Percentiles rank a stretch among this genome's conserved stretches.
Conservation (phyloP, 441 rosid genomes). For the Gossypium trilobum region DNA sequence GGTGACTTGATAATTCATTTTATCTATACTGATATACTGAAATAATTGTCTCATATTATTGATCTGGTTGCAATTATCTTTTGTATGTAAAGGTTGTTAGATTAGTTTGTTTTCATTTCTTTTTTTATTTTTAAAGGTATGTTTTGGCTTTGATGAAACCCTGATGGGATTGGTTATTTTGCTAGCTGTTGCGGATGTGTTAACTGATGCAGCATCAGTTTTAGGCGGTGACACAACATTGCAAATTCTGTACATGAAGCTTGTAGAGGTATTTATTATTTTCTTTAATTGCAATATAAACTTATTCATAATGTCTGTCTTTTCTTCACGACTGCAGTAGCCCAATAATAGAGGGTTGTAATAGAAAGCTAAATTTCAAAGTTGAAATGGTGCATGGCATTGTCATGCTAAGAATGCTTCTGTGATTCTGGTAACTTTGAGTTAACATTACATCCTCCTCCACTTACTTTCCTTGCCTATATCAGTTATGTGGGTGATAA, state of each 20-base stretch:
- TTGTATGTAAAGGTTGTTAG: constrained; percentile 16
- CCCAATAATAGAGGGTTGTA: not conserved
- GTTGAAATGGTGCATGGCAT: not conserved
- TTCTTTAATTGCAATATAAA: constrained; percentile 5
- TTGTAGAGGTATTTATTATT: constrained; percentile 61
- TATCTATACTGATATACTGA: not conserved
- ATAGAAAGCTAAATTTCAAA: not conserved
- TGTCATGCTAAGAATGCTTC: not conserved
- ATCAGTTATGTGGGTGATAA: not conserved
- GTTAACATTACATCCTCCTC: not conserved
- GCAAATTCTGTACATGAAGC: constrained; percentile 78
- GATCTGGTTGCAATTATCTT: constrained; percentile 17
- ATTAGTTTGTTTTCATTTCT: constrained; percentile 12
- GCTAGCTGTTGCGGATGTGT: constrained; percentile 94
- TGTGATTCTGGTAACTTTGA: not conserved
- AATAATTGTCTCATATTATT: not conserved
- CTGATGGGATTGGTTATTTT: constrained; percentile 38
- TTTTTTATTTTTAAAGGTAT: not conserved
- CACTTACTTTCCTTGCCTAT: not conserved
- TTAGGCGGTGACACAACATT: constrained; percentile 85
- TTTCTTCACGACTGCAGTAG: not conserved
- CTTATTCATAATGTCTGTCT: not conserved
- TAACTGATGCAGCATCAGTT: constrained; percentile 86
- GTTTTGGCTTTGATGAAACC: constrained; percentile 8
- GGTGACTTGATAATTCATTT: not conserved